These are phyloP conservation scores for Grosmannia serpens DNA, from an alignment of 2,329 filamentous ascomycete species.

Conservation along the genomic window DNA sequence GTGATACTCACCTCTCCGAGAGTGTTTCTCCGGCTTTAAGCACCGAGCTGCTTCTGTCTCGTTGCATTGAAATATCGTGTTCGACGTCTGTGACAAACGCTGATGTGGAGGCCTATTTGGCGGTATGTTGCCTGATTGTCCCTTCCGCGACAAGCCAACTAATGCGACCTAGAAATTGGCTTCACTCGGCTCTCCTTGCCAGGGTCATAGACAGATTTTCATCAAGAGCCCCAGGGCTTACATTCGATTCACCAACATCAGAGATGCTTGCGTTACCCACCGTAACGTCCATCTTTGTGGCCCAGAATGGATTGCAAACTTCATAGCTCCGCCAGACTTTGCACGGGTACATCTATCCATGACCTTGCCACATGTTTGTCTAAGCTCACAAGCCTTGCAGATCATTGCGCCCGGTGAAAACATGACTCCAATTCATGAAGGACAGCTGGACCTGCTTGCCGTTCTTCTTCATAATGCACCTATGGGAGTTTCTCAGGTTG, in stretches of 20 bases:
- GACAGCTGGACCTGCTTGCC: conserved; percentile 41
- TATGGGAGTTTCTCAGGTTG: conserved; percentile 14
- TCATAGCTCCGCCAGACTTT: conserved; percentile 33
- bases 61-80: conserved; percentile 31
- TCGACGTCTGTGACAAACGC: conserved; percentile 17
- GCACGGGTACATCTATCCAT: conserved; percentile 20
- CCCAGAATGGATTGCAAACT: conserved; percentile 34
- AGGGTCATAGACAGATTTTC: conserved; percentile 26
- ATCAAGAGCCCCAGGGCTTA: conserved; percentile 31
- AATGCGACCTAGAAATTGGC: conserved; percentile 26
- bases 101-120: conserved; percentile 32
- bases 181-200: conserved; percentile 21
- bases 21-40: conserved; percentile 28
- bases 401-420: conserved; percentile 18
- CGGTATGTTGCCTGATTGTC: conserved; percentile 23
- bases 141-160: conserved; percentile 10
- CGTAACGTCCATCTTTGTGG: conserved; percentile 31
- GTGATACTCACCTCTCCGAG: conserved; percentile 12
- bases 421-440: conserved; percentile 35
- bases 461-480: conserved; percentile 12
- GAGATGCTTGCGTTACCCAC: conserved; percentile 42
- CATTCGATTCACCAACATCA: conserved; percentile 47
- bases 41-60: conserved; percentile 32
- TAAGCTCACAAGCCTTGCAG: conserved; percentile 9
- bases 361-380: background rate